A percentile compares a stretch with the other conserved stretches of the same genome.
phyloP scores from a whole-genome alignment of 2,329 filamentous ascomycete species.

The Epichloe sylvatica region DNA sequence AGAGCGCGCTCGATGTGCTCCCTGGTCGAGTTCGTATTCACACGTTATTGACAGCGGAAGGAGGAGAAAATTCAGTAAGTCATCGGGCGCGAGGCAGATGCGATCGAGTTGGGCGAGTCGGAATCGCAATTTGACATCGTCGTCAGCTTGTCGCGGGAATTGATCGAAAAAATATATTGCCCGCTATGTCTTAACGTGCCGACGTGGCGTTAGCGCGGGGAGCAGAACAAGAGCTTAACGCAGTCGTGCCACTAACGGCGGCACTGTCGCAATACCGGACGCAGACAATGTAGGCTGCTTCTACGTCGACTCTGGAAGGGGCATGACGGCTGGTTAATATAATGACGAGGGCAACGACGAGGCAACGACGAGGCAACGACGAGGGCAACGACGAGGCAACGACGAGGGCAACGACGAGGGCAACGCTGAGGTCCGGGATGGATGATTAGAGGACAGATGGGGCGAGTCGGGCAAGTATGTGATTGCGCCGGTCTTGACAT shows the following conservation, averaged over 20 bases:
- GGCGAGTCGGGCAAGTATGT: slow-evolving; percentile 2
- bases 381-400: background rate
- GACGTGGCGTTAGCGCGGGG: slow-evolving; percentile 2
- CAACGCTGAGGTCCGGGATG: background rate
- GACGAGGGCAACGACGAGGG: too few species aligned
- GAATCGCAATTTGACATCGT: slow-evolving; percentile 14
- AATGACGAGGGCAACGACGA: background rate
- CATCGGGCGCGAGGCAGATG: slow-evolving; percentile 7
- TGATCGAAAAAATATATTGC: background rate
- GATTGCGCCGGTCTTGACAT: slow-evolving; percentile 3
- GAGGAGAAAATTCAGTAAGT: slow-evolving; percentile 2
- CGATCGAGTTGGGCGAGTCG: slow-evolving; percentile 9
- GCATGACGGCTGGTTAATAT: background rate
- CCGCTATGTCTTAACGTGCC: background rate
- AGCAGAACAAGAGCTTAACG: slow-evolving; percentile 1
- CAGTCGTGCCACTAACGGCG: background rate
- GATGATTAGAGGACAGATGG: slow-evolving; percentile 6
- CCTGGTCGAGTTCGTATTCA: background rate
- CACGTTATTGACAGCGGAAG: background rate
- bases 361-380: background rate
- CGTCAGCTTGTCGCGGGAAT: slow-evolving; percentile 8
- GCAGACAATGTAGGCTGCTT: background rate
- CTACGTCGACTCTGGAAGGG: background rate
- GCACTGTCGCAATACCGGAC: background rate
- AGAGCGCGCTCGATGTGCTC: background rate